phyloP scores from a whole-genome alignment of 1,284 basidiomycete genomes.

The Ceratobasidium sp. region DNA sequence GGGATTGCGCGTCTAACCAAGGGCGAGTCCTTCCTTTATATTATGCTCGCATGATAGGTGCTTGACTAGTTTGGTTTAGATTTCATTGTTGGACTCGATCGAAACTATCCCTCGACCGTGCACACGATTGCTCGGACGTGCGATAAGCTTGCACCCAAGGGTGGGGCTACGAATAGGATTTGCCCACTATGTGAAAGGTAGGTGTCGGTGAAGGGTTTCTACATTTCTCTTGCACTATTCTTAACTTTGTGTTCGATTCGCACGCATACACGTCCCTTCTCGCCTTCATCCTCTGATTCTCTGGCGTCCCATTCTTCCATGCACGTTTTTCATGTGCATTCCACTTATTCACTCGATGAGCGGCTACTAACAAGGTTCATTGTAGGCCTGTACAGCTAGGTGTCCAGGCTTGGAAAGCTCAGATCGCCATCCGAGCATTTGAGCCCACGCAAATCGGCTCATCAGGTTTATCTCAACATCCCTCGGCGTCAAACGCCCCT shows the following conservation, averaged over 20 bases:
- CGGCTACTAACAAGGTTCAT: slow-evolving; percentile 18
- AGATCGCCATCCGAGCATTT: slow-evolving; percentile 74
- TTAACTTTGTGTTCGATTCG: neutral
- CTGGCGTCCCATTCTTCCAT: neutral
- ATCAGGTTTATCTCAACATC: too few species aligned
- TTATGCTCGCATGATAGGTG: neutral
- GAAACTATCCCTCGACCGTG: slow-evolving; percentile 88
- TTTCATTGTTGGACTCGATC: slow-evolving; percentile 83
- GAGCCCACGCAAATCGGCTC: slow-evolving; percentile 50
- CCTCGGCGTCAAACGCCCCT: too few species aligned
- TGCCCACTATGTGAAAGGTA: slow-evolving; percentile 82
- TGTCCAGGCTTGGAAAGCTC: slow-evolving; percentile 77
- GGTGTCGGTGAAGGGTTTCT: slow-evolving; percentile 48
- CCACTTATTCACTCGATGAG: neutral
- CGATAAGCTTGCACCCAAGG: slow-evolving; percentile 80
- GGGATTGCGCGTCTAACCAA: slow-evolving; percentile 76
- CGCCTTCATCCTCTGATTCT: neutral
- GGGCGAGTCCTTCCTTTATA: slow-evolving; percentile 59
- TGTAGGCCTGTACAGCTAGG: slow-evolving; percentile 73
- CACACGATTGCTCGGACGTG: slow-evolving; percentile 87
- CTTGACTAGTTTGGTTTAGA: slow-evolving; percentile 58
- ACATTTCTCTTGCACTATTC: neutral
- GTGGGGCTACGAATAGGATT: slow-evolving; percentile 56
- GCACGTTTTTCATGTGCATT: neutral
- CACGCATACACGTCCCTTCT: neutral